A percentile compares a stretch with the other conserved stretches of the same genome.
These are phyloP conservation scores for Blastocrithidia nonstop DNA, from an alignment of 208 protist genomes.

Conservation along the genomic window DNA sequence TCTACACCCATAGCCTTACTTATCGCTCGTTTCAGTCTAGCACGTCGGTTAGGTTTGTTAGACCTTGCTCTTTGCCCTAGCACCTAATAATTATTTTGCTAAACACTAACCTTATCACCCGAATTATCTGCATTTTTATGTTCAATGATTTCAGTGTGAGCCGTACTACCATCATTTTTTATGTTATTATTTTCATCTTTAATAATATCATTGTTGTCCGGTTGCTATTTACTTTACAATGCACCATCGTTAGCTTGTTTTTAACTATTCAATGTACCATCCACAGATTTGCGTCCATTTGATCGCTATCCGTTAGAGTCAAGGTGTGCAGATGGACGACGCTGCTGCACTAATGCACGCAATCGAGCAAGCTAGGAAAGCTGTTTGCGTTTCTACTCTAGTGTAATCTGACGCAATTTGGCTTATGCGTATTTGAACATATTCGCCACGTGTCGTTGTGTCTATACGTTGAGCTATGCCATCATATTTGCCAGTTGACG, in stretches of 20 bases:
- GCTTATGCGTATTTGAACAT: conserved; percentile 71
- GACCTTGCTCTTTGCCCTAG: no score
- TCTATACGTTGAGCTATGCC: conserved; percentile 54
- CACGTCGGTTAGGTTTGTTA: conserved; percentile 4
- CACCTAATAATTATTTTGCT: no score
- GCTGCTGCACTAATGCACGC: conserved; percentile 6
- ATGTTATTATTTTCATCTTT: not conserved
- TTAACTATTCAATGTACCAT: not conserved
- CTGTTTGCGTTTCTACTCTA: conserved; percentile 37
- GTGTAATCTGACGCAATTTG: conserved; percentile 18
- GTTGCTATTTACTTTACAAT: no score
- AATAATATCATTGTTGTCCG: not conserved
- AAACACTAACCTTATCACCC: no score
- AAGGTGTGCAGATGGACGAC: no score
- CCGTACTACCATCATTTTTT: no score
- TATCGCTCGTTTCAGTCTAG: conserved; percentile 21
- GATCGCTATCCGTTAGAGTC: no score
- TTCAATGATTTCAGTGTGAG: not conserved
- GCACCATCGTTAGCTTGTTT: no score
- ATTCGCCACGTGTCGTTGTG: conserved; percentile 56
- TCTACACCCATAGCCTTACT: conserved; percentile 49
- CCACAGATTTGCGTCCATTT: not conserved
- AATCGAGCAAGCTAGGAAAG: conserved; percentile 34
- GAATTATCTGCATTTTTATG: not conserved
- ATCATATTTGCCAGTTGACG: conserved; percentile 57